Base-by-base conservation (phyloP, 2,329 filamentous ascomycete species). In the Leptodontidium sp. region DNA sequence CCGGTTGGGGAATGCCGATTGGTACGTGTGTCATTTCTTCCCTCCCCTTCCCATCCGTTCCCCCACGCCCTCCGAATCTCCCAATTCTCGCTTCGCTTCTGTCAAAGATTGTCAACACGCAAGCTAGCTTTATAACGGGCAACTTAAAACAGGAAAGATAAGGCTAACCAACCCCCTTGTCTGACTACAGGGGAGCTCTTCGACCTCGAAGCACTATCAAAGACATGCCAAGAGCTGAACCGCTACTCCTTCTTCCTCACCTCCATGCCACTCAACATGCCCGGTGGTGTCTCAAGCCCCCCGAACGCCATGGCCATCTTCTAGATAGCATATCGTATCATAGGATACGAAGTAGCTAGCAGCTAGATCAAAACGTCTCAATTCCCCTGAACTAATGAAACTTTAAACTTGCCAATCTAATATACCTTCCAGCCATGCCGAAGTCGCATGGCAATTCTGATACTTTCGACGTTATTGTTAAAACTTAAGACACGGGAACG, bases 241-340 rank as follows among this genome's bases (percentile, higher is more conserved):
- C 76, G 83, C 15, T 86, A 82, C 80, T 79, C 77, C 0, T 87
- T 87, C 68, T 87, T 87, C 69, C 75, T 87, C 24, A 80, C 81
- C 1, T 84, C 82, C 24, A 77, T 81, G 59, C 84, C 84, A 1
- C 75, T 86, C 45, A 85, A 86, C 63, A 82, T 77, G 62, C 77
- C 69, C 6, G 68, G 71, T 12, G 72, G 71, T 7, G 71, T 74
- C 2, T 65, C 61, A 24, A 66, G 59, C 14, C 72, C 72, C 2
- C 71, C 72, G 35, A 71, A 73, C 29, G 69, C 70, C 7, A 70
- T 71, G 66, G 72, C 72, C 14, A 73, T 74, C 55, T 74, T 74
- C 50, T 74, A 67, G 63, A 38, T 26, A 32, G 26, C 17, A 38
- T 32, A 32, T 32, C 29, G 6, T 32, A 32, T 32, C 29, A 32